Base-by-base conservation (phyloP, 257 asterid genomes). In the Phtheirospermum japonicum region DNA sequence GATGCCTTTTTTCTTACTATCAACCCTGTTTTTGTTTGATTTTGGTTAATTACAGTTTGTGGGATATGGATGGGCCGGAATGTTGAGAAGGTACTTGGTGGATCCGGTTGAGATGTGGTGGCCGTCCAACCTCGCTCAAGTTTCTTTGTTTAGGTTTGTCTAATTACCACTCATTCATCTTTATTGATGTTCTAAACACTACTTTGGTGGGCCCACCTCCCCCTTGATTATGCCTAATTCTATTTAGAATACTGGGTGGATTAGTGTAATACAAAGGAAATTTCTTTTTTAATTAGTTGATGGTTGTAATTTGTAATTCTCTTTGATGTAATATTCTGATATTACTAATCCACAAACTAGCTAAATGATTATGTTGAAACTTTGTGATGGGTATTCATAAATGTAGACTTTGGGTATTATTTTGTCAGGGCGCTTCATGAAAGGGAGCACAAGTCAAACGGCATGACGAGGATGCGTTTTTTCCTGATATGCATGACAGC, bases 71-170 rank as follows among this genome's bases (percentile, higher is more conserved):
- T 92, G 99, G 99, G 99, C 99, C 20, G 99, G 99, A 40, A 83
- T 92, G 89, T 69, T 92, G 82, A 82, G 96, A 26, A 89, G 68
- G 57, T 92, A 85, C 68, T 78, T 92, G 75, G 95, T 92, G 55
- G 97, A 92, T 71, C 99, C 99, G 7, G 96, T 82, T 50, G 94
- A 86, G 73, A 92, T 92, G 99, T 92, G 99, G 99, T 92, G 99
- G 99, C 99, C 99, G 10, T 71, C 94, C n/a, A 89, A 87, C 66
- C 95, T 92, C 32, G 99, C 97, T 78, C 99, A 92, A 74, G 99
- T 92, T 55, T 42, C 49, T 42, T 42, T 42, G 17, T 42, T 42
- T 42, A 42, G 49, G 49, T 42, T 40, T 40, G 5, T 34, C 4
- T 28, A 18, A 55, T 17, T 68, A n/a, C 10, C 2, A 9, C 57